Evolutionary conservation across 2,329 filamentous ascomycete genomes (phyloP), one percentile per base, ranked within the genome.

Genomic region (Sordariomycetes sp.): DNA sequence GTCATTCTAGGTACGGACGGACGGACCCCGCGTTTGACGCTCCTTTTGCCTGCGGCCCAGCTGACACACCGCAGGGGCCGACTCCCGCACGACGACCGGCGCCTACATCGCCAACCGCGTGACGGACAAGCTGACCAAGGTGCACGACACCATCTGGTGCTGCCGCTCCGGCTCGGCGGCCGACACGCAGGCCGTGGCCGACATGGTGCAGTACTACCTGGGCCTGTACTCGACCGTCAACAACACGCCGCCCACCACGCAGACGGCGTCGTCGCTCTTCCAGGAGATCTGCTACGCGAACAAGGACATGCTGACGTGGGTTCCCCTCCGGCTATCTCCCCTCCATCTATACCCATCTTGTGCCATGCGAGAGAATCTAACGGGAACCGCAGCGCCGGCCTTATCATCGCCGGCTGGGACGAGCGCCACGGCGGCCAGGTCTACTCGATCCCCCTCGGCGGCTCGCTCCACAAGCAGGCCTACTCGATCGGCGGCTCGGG

Each of bases 91-190:
- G 64, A 99, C 94, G 53, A 99, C 93, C 58, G 94, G 94, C 68
- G 86, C 93, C 66, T 99, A 97, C 81, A 97, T 99, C 70, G 94
- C 94, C 67, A 99, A 99, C 76, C 88, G 94, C 80, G 94, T 99
- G 64, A 99, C 94, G 63, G 94, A 99, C 82, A 99, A 99, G 81
- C 86, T 99, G 71, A 99, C 94, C 68, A 89, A 92, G 79, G 93
- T 99, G 61, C 89, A 96, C 77, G 94, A 99, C 74, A 97, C 93
- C 60, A 97, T 99, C 75, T 99, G 94, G 94, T 99, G 94, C 79
- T 99, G 94, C 79, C 88, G 94, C 69, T 97, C 94, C 61, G 94
- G 94, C 56, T 99, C 94, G 28, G 94, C 94, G 35, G 94, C 94
- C 65, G 94, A 99, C 71, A 99, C 94, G 60, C 94, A 99, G 76